Percentiles rank a stretch among this genome's conserved stretches.
Evolutionary conservation across 2,329 filamentous ascomycete genomes (phyloP).

Genomic region (Karstenula rhodostoma): DNA sequence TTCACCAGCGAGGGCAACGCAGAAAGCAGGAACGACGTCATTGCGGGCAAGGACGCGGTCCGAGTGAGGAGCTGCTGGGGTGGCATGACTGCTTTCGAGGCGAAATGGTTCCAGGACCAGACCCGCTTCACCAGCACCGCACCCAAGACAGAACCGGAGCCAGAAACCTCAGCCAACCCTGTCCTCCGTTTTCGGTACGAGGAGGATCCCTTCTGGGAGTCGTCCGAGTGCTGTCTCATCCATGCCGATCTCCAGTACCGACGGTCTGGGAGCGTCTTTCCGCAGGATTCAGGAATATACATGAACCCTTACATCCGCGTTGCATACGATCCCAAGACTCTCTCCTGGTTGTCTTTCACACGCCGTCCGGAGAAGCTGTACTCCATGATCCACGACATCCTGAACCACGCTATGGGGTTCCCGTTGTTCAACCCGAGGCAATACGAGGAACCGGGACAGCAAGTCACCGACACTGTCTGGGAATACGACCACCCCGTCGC

Average conservation of each 20-base stretch:
- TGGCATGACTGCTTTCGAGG: slow-evolving; percentile 75
- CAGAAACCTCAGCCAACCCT: slow-evolving; percentile 20
- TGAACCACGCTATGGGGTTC: slow-evolving; percentile 64
- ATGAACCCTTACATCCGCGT: slow-evolving; percentile 80
- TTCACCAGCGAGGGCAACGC: slow-evolving; percentile 64
- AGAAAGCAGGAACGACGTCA: slow-evolving; percentile 66
- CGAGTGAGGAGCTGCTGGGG: slow-evolving; percentile 79
- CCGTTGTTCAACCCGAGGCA: slow-evolving; percentile 69
- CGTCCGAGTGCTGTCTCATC: slow-evolving; percentile 59
- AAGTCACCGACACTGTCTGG: slow-evolving; percentile 63
- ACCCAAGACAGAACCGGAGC: slow-evolving; percentile 23
- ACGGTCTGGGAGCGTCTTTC: slow-evolving; percentile 48
- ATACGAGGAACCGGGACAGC: slow-evolving; percentile 65
- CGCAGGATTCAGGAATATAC: slow-evolving; percentile 66
- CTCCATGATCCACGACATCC: slow-evolving; percentile 64
- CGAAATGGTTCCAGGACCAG: slow-evolving; percentile 63
- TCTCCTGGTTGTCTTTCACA: slow-evolving; percentile 66
- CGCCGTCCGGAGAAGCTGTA: slow-evolving; percentile 73
- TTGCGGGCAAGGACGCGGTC: slow-evolving; percentile 69
- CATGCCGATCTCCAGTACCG: slow-evolving; percentile 54
- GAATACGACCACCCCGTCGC: slow-evolving; percentile 46
- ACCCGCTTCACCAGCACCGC: slow-evolving; percentile 11
- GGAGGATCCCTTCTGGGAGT: slow-evolving; percentile 55
- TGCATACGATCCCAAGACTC: slow-evolving; percentile 67
- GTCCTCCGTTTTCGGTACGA: slow-evolving; percentile 57